These are phyloP conservation scores for Scleroderma bovista DNA, from an alignment of 768 basidiomycete genomes.

Conservation along the genomic window DNA sequence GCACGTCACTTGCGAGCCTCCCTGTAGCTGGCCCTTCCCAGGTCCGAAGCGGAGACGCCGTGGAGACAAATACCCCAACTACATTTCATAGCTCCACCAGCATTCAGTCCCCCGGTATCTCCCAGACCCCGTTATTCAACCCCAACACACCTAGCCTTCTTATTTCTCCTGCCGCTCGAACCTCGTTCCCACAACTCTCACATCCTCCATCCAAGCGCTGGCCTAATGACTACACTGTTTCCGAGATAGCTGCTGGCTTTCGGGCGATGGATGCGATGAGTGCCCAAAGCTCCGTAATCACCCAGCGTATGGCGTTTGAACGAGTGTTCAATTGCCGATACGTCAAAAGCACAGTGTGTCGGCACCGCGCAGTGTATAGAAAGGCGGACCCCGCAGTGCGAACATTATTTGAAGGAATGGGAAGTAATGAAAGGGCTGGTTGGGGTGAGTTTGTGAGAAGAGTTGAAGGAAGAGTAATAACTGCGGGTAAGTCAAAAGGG, in stretches of 20 bases:
- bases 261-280: conserved; percentile 40
- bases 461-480: conserved; percentile 45
- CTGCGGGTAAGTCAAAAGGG: background rate
- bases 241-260: conserved; percentile 59
- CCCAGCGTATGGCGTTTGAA: conserved; percentile 64
- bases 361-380: conserved; percentile 64
- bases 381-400: conserved; percentile 45
- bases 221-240: conserved; percentile 73
- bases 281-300: conserved; percentile 36
- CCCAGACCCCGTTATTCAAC: conserved; percentile 17
- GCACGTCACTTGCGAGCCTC: conserved; percentile 16
- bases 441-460: conserved; percentile 67
- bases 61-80: conserved; percentile 4
- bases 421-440: conserved; percentile 48
- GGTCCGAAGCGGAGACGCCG: conserved; percentile 3
- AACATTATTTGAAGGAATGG: conserved; percentile 50
- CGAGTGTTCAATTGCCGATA: conserved; percentile 66
- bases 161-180: conserved; percentile 13
- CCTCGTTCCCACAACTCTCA: conserved; percentile 45
- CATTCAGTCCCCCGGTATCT: conserved; percentile 15
- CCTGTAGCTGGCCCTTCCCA: conserved; percentile 10
- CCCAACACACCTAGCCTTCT: conserved; percentile 15
- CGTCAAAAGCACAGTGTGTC: conserved; percentile 69
- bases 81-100: conserved; percentile 11
- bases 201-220: conserved; percentile 66